phyloP scores from a whole-genome alignment of 73 alveolate species.

The Breviolum minutum region DNA sequence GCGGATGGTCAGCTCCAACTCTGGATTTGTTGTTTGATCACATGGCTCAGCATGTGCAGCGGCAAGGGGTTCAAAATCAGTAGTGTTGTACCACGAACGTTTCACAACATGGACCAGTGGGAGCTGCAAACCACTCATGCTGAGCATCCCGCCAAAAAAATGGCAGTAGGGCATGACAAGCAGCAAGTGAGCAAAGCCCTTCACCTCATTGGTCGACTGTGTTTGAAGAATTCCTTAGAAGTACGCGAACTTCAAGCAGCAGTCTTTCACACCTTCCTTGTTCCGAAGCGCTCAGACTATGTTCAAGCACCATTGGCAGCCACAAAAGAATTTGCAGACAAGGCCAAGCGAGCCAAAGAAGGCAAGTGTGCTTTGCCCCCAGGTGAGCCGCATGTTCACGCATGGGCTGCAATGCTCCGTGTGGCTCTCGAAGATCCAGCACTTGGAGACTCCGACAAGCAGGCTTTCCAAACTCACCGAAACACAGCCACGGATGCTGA shows the following conservation, averaged over 20 bases:
- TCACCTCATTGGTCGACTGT: conserved; percentile 8
- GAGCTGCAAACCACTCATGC: neutral
- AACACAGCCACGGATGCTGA: conserved; percentile 9
- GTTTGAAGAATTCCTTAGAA: conserved; percentile 11
- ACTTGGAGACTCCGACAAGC: neutral
- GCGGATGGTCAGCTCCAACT: neutral
- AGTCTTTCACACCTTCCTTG: no score
- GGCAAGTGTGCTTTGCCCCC: neutral
- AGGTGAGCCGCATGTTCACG: conserved; percentile 24
- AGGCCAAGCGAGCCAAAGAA: neutral
- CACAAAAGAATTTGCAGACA: no score
- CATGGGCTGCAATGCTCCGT: conserved; percentile 18
- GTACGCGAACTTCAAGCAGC: conserved; percentile 8
- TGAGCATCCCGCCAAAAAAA: neutral
- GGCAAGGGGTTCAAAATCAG: conserved; percentile 30
- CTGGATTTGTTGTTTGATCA: neutral
- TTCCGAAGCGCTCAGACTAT: no score
- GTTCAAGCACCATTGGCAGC: no score
- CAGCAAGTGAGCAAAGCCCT: conserved; percentile 21
- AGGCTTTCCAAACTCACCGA: conserved; percentile 1
- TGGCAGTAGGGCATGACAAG: neutral
- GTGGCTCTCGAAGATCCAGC: conserved; percentile 8
- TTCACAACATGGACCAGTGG: neutral
- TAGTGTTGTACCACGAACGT: neutral
- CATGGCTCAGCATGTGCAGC: neutral